phyloP scores from a whole-genome alignment of 805 yeast species.

The Zygosaccharomyces rouxii region DNA sequence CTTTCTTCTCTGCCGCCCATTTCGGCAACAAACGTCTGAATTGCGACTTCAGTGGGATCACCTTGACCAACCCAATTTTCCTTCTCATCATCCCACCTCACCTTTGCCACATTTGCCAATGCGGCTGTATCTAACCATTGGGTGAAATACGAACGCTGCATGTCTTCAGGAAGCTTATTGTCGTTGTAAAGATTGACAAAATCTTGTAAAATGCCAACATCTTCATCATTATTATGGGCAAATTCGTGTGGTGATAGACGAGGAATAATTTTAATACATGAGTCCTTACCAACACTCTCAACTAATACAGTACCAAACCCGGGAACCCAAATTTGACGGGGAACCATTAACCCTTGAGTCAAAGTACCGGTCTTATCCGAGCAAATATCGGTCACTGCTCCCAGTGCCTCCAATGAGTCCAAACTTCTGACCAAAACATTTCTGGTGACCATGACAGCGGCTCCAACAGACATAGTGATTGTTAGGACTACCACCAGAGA shows the following conservation, averaged over 20 bases:
- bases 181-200: conserved; percentile 22
- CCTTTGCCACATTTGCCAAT: conserved; percentile 73
- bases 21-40: conserved; percentile 70
- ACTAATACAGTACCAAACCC: conserved; percentile 62
- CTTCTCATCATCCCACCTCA: conserved; percentile 45
- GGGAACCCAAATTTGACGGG: conserved; percentile 77
- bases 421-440: conserved; percentile 90
- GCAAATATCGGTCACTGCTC: conserved; percentile 90
- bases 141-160: conserved; percentile 32
- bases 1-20: conserved; percentile 35
- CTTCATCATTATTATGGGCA: conserved; percentile 29
- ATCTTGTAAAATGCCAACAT: conserved; percentile 28
- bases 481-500: conserved; percentile 97
- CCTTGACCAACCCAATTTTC: conserved; percentile 73
- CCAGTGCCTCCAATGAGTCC: conserved; percentile 92
- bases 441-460: conserved; percentile 89
- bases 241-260: conserved; percentile 47
- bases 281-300: conserved; percentile 65
- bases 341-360: conserved; percentile 88
- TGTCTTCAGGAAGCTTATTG: conserved; percentile 13
- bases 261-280: conserved; percentile 79
- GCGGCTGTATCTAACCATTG: conserved; percentile 65
- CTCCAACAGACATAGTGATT: conserved; percentile 94
- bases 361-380: conserved; percentile 89
- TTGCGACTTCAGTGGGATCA: conserved; percentile 87